Evolutionary conservation across 345 rosid genomes (phyloP).

Genomic region (Brassica incana): DNA sequence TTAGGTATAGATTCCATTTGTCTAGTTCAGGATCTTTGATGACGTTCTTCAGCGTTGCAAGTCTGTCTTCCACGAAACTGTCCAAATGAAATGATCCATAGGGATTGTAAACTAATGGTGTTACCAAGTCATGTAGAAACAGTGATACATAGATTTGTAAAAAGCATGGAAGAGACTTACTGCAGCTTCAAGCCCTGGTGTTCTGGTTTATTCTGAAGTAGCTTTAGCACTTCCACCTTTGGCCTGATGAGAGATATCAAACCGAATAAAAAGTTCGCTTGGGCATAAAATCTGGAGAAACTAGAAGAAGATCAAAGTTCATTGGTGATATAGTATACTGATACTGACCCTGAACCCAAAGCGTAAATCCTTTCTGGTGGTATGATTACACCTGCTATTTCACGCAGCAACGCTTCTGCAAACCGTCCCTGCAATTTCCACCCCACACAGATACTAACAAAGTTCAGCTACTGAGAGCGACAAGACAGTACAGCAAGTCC

Average conservation of each 20-base stretch:
- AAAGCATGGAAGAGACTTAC: slow-evolving; percentile 39
- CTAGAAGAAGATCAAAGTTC: neutral
- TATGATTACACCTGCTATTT: slow-evolving; percentile 73
- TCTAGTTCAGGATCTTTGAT: slow-evolving; percentile 80
- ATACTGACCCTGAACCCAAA: slow-evolving; percentile 84
- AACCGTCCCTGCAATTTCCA: slow-evolving; percentile 61
- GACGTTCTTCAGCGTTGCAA: slow-evolving; percentile 85
- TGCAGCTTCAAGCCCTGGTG: slow-evolving; percentile 70
- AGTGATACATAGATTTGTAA: neutral
- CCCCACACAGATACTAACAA: neutral
- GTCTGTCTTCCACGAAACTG: slow-evolving; percentile 94
- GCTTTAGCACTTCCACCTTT: slow-evolving; percentile 83
- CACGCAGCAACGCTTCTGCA: slow-evolving; percentile 70
- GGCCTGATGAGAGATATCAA: slow-evolving; percentile 45
- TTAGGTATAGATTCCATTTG: slow-evolving; percentile 82
- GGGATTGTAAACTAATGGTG: slow-evolving; percentile 11
- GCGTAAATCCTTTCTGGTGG: slow-evolving; percentile 77
- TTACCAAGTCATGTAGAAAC: neutral
- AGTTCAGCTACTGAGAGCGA: neutral
- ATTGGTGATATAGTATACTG: slow-evolving; percentile 33
- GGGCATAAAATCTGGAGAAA: neutral
- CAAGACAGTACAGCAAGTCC: neutral
- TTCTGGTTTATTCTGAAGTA: slow-evolving; percentile 74
- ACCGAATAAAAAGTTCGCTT: neutral
- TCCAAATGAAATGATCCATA: neutral